phyloP scores from a whole-genome alignment of 208 protist species.

The Acanthamoeba royreba region DNA sequence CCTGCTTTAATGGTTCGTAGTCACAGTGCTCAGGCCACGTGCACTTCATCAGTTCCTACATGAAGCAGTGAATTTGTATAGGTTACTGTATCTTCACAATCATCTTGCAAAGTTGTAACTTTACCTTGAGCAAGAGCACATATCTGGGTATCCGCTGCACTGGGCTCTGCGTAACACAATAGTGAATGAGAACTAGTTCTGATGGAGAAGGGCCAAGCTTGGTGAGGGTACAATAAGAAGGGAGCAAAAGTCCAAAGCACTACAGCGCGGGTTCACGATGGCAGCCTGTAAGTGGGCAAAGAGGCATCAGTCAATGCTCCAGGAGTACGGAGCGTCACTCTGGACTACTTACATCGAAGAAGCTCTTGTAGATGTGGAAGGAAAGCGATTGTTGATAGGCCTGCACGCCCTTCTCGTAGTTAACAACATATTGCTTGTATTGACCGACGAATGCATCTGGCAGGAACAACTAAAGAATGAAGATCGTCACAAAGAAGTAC shows the following conservation, averaged over 20 bases:
- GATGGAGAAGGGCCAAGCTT: not conserved
- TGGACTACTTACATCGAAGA: not conserved
- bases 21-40: not conserved
- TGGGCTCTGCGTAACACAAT: not conserved
- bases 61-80: not conserved
- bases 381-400: not conserved
- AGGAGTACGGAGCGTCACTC: not conserved
- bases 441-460: not conserved
- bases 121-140: not conserved
- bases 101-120: not conserved
- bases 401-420: not conserved
- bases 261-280: not conserved
- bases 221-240: not conserved
- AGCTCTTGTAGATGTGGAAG: not conserved
- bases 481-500: no score
- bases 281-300: not conserved
- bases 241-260: not conserved
- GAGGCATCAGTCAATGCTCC: not conserved
- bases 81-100: not conserved
- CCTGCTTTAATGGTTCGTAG: not conserved
- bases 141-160: not conserved
- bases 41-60: not conserved
- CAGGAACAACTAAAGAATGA: not conserved
- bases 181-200: not conserved
- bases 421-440: not conserved